Conservation (phyloP, 129 eudicot species). For the Centrapalus pauciflorus region DNA sequence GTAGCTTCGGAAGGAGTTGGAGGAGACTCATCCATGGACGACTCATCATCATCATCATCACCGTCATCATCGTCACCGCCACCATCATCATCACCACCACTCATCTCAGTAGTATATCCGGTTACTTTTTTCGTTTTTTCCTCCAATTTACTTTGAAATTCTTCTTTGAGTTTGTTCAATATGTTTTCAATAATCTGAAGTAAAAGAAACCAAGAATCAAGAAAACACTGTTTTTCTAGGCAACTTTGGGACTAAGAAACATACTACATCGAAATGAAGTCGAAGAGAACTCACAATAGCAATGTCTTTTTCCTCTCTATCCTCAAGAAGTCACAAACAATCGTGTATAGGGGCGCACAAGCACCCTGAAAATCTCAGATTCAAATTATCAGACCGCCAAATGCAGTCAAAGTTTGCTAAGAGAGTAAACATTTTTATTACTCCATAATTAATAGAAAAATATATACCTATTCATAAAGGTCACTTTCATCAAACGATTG, state of each 20-base stretch:
- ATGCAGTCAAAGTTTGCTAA: background rate
- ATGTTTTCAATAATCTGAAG: constrained; percentile 67
- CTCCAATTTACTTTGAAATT: constrained; percentile 55
- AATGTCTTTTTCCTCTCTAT: constrained; percentile 71
- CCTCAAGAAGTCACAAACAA: constrained; percentile 66
- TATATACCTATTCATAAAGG: constrained; percentile 22
- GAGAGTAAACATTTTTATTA: background rate
- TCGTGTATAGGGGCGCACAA: constrained; percentile 36
- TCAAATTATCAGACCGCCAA: background rate
- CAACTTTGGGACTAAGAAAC: background rate
- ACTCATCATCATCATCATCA: constrained; percentile 17
- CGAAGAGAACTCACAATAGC: constrained; percentile 54
- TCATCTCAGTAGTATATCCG: no score
- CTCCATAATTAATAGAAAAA: background rate
- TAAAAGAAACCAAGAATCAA: no score
- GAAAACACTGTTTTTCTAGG: background rate
- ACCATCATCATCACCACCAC: no score
- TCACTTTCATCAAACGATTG: constrained; percentile 23
- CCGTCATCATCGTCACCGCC: no score
- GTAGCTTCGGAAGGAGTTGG: constrained; percentile 10
- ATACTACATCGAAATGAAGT: constrained; percentile 8
- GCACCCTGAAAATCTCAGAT: constrained; percentile 28
- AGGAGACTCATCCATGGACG: constrained; percentile 11
- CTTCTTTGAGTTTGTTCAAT: constrained; percentile 58
- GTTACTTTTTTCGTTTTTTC: no score